Conservation (phyloP, 2,329 filamentous ascomycete genomes). For the Biscogniauxia mediterranea region DNA sequence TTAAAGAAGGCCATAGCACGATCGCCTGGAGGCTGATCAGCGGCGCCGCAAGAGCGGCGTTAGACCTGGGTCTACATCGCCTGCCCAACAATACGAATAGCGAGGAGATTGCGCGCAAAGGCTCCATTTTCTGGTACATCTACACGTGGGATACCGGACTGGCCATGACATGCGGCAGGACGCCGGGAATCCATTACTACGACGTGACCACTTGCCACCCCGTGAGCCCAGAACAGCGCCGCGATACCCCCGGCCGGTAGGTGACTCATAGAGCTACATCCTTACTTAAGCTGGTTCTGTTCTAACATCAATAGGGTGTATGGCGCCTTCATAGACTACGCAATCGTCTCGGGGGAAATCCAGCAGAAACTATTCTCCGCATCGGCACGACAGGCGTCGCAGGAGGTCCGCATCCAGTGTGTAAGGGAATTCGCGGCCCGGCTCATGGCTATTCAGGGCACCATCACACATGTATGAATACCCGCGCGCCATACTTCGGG, state of each 20-base stretch:
- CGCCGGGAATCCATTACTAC: conserved; percentile 29
- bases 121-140: conserved; percentile 29
- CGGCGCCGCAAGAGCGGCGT: conserved; percentile 23
- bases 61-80: conserved; percentile 31
- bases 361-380: conserved; percentile 27
- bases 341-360: conserved; percentile 25
- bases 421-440: conserved; percentile 18
- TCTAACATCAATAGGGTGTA: conserved; percentile 20
- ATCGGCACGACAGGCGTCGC: conserved; percentile 20
- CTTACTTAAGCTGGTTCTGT: too few species aligned
- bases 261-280: not conserved
- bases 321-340: conserved; percentile 20
- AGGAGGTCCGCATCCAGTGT: conserved; percentile 19
- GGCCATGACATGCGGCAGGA: conserved; percentile 28
- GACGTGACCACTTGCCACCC: conserved; percentile 25
- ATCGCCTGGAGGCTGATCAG: conserved; percentile 30
- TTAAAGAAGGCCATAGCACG: conserved; percentile 27
- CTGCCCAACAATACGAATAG: conserved; percentile 11
- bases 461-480: conserved; percentile 18
- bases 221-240: not conserved
- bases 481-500: not conserved
- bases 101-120: conserved; percentile 7
- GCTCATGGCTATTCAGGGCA: conserved; percentile 14
- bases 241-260: conserved; percentile 6
- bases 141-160: conserved; percentile 31